These are phyloP conservation scores for Linum lewisii DNA, from an alignment of 345 rosid genomes.

Conservation along the genomic window DNA sequence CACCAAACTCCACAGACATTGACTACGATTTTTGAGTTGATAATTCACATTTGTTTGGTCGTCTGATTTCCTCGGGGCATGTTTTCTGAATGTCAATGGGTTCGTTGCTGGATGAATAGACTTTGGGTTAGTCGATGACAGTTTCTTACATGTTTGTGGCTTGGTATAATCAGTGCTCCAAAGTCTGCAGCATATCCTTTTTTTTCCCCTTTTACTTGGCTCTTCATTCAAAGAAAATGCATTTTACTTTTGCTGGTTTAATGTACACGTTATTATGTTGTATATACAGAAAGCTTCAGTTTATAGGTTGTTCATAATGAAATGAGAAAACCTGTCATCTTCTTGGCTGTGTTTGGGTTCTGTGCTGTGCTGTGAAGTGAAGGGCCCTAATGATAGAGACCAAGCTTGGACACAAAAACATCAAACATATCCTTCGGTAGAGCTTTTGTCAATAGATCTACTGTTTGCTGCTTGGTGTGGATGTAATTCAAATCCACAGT, in stretches of 20 bases:
- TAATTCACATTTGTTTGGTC: background rate
- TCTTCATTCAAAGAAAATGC: too few relatives aligned
- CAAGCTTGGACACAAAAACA: too few relatives aligned
- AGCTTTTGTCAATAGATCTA: too few relatives aligned
- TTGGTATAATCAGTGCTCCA: background rate
- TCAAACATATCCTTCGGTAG: too few relatives aligned
- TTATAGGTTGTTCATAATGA: background rate
- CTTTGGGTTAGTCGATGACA: slow-evolving; percentile 12
- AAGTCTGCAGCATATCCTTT: slow-evolving; percentile 4
- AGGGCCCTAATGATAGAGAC: too few relatives aligned
- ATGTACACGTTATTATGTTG: slow-evolving; percentile 7
- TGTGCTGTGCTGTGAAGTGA: too few relatives aligned
- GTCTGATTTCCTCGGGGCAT: background rate
- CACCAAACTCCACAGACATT: slow-evolving; percentile 71
- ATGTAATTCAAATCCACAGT: too few relatives aligned
- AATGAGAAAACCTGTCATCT: background rate
- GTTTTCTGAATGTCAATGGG: slow-evolving; percentile 7
- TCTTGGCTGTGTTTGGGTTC: too few relatives aligned
- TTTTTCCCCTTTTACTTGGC: background rate
- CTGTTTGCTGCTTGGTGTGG: too few relatives aligned
- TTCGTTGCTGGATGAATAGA: background rate
- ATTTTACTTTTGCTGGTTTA: background rate
- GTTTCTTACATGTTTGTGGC: background rate
- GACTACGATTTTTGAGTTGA: slow-evolving; percentile 58
- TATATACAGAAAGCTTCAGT: slow-evolving; percentile 17